Conservation (phyloP, 2,329 filamentous ascomycete species). For the Albifimbria verrucaria region DNA sequence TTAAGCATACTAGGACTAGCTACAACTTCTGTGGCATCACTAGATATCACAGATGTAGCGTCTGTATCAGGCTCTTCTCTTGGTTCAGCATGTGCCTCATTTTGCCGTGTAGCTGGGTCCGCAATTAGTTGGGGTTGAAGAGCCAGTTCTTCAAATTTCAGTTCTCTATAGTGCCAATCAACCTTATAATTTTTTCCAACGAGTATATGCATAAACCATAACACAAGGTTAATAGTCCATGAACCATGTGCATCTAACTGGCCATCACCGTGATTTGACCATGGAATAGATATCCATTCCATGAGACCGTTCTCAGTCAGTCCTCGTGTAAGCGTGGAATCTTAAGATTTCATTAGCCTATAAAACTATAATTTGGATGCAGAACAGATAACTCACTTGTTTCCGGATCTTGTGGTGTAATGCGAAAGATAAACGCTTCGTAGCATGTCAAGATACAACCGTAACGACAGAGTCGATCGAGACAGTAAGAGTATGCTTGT, state of each 20-base stretch:
- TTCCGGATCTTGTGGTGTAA: constrained; percentile 1
- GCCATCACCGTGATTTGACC: not conserved
- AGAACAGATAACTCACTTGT: not conserved
- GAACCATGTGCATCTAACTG: not conserved
- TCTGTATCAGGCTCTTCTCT: no score
- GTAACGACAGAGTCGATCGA: constrained; percentile 12
- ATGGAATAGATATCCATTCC: not conserved
- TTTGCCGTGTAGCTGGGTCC: no score
- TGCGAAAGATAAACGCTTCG: constrained; percentile 12
- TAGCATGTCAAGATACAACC: constrained; percentile 13
- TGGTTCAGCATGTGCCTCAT: no score
- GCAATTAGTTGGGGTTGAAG: no score
- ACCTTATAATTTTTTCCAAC: not conserved
- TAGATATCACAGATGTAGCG: no score
- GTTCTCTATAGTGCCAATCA: not conserved
- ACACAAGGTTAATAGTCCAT: not conserved
- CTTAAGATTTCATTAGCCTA: not conserved
- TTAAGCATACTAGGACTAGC: no score
- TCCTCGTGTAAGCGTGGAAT: not conserved
- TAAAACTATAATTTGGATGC: no score
- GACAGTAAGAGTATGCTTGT: constrained; percentile 13
- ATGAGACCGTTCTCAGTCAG: not conserved
- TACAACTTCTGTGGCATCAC: no score
- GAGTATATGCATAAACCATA: not conserved
- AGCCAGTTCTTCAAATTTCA: no score